These are phyloP conservation scores for Trypanosoma caninum DNA, from an alignment of 208 protist species.

Conservation along the genomic window DNA sequence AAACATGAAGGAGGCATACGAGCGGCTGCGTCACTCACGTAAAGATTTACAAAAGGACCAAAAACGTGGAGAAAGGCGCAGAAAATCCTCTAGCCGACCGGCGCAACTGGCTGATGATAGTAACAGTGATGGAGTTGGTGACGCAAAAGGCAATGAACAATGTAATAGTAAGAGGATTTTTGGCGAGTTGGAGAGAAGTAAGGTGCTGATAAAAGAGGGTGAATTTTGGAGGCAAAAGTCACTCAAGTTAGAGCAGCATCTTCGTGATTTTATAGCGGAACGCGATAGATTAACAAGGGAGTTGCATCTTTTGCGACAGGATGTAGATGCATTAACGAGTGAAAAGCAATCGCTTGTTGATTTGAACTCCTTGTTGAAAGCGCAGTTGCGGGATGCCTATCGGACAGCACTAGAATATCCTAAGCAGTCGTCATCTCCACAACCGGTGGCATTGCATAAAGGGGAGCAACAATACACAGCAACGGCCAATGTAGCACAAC, in stretches of 20 bases:
- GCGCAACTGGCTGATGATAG: constrained; percentile 8
- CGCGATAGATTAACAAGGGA: constrained; percentile 57
- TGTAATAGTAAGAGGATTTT: neutral
- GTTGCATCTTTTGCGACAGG: constrained; percentile 41
- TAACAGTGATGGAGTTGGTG: constrained; percentile 6
- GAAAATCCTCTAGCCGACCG: constrained; percentile 11
- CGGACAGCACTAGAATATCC: constrained; percentile 33
- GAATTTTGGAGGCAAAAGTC: constrained; percentile 77
- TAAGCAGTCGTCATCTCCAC: neutral
- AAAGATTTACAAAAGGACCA: constrained; percentile 22
- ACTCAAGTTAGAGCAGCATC: constrained; percentile 71
- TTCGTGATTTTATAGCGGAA: constrained; percentile 57
- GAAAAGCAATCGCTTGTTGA: constrained; percentile 83
- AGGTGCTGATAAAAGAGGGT: constrained; percentile 44
- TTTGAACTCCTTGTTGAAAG: constrained; percentile 84
- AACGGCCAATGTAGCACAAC: neutral
- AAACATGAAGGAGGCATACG: constrained; percentile 44
- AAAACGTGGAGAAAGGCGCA: constrained; percentile 18
- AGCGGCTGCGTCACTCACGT: constrained; percentile 43
- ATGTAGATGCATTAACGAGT: constrained; percentile 37
- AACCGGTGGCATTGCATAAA: neutral
- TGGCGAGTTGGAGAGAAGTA: neutral
- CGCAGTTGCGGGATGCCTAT: constrained; percentile 80
- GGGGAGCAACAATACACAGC: neutral
- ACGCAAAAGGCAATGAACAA: neutral